Conservation (phyloP, 2,329 filamentous ascomycete genomes). For the Monosporascus sp. region DNA sequence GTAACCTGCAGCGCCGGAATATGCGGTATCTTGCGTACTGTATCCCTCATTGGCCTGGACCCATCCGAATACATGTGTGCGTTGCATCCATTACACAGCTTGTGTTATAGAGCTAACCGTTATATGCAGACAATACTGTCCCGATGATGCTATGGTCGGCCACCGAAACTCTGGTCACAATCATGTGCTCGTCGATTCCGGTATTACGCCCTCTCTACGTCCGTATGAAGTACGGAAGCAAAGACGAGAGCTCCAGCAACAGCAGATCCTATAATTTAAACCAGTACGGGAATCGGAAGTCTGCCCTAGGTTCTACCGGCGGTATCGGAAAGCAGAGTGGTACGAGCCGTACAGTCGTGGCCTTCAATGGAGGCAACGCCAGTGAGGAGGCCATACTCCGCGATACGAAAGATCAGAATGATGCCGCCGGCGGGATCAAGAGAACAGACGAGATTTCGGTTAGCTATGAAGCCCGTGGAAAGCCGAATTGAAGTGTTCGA, state of each 20-base stretch:
- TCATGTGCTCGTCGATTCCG: conserved; percentile 35
- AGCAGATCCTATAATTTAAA: neutral
- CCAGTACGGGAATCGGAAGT: neutral
- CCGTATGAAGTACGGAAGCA: conserved; percentile 5
- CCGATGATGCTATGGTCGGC: conserved; percentile 32
- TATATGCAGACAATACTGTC: conserved; percentile 28
- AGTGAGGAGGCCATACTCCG: conserved; percentile 3
- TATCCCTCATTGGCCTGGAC: conserved; percentile 18
- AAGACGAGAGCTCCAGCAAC: neutral
- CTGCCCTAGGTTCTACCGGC: neutral
- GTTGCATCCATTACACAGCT: conserved; percentile 14
- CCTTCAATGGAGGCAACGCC: neutral
- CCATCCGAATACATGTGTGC: conserved; percentile 22
- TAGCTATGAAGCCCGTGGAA: neutral
- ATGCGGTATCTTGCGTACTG: conserved; percentile 22
- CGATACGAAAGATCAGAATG: neutral
- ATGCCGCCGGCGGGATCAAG: neutral
- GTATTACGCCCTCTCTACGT: conserved; percentile 32
- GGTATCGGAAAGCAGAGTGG: neutral
- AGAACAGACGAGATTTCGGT: conserved; percentile 2
- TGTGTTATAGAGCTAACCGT: conserved; percentile 4
- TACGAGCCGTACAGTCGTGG: neutral
- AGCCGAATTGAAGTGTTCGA: neutral
- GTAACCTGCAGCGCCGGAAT: conserved; percentile 17
- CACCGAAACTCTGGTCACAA: conserved; percentile 32